These are phyloP conservation scores for Irpex sp. DNA, from an alignment of 1,284 basidiomycete species.

Conservation along the genomic window DNA sequence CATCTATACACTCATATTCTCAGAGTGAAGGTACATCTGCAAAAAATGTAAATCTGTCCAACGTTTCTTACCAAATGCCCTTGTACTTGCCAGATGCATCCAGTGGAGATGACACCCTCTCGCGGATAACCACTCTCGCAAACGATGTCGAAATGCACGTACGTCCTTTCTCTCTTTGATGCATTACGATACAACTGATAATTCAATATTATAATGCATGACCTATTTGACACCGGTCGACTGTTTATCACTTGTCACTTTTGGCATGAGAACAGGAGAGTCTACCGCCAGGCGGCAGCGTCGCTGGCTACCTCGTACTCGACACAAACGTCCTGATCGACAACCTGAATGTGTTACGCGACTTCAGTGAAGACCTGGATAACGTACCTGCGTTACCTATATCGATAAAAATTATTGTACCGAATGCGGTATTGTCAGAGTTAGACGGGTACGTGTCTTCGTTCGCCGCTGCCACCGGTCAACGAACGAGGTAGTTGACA, in stretches of 20 bases:
- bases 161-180: background rate
- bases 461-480: background rate
- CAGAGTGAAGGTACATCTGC: too few species aligned
- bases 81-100: background rate
- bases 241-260: background rate
- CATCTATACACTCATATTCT: too few species aligned
- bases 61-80: too few species aligned
- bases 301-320: slow-evolving; percentile 46
- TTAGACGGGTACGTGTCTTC: slow-evolving; percentile 55
- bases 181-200: background rate
- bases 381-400: slow-evolving; percentile 39
- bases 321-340: slow-evolving; percentile 75
- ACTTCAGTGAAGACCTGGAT: slow-evolving; percentile 62
- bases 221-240: background rate
- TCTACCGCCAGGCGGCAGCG: background rate
- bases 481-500: background rate
- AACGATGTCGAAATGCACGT: slow-evolving; percentile 16
- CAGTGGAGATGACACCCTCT: slow-evolving; percentile 10
- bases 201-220: too few species aligned
- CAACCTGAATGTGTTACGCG: slow-evolving; percentile 56
- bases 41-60: too few species aligned
- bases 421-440: slow-evolving; percentile 68
- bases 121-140: slow-evolving; percentile 4
- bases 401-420: slow-evolving; percentile 59
- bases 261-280: background rate